Conservation (phyloP, 2,329 filamentous ascomycete species). For the Lizonia empirigonia region DNA sequence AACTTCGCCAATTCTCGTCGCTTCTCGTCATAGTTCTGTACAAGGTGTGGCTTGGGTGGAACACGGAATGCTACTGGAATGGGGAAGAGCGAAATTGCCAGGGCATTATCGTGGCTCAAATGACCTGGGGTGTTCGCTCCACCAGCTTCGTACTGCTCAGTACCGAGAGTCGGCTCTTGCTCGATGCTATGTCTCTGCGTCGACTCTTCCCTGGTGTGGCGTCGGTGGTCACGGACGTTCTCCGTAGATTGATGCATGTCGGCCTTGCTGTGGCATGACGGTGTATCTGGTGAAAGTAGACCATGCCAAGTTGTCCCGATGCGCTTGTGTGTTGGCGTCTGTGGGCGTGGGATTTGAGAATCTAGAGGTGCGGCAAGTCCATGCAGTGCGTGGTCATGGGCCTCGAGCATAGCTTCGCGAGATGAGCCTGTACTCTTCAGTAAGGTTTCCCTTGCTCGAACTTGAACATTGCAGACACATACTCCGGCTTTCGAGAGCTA, state of each 20-base stretch:
- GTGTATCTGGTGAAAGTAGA: conserved; percentile 17
- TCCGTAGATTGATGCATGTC: neutral
- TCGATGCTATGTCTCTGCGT: too few relatives aligned
- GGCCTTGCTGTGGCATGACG: neutral
- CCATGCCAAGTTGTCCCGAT: conserved; percentile 10
- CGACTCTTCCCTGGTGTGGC: neutral
- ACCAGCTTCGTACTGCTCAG: too few relatives aligned
- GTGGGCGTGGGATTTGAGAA: neutral
- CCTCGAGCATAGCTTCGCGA: neutral
- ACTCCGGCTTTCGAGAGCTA: too few relatives aligned
- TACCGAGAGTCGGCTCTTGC: too few relatives aligned
- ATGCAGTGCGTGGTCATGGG: neutral
- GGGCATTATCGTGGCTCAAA: too few relatives aligned
- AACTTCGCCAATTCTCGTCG: neutral
- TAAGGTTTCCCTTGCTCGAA: neutral
- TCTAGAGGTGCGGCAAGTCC: neutral
- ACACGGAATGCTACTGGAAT: too few relatives aligned
- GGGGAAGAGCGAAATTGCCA: too few relatives aligned
- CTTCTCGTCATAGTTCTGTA: too few relatives aligned
- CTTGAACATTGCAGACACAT: too few relatives aligned
- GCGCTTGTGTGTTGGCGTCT: conserved; percentile 3
- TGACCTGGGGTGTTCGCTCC: too few relatives aligned
- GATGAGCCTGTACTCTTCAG: neutral
- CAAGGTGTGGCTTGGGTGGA: neutral
- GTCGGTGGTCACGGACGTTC: neutral